Base-by-base conservation (phyloP, 805 yeast genomes). In the Candida nitratophila region DNA sequence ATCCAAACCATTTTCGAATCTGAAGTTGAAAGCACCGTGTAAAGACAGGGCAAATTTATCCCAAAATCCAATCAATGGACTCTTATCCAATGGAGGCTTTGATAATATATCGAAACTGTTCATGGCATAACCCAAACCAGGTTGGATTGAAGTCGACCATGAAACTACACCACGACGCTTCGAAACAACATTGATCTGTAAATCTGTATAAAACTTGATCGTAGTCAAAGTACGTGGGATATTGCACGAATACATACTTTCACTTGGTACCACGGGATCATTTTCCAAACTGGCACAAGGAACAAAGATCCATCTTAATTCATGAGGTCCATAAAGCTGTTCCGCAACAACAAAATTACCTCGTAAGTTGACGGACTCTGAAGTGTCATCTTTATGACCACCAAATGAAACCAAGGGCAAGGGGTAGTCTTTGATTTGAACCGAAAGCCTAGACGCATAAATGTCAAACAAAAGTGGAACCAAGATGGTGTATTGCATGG, bases 31-130 rank as follows among this genome's bases (percentile, higher is more conserved):
- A 39, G 60, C 66, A 4, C 84, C 84, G 48, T 81, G 87, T 19
- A 75, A 53, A 8, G 75, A 53, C 20, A 77, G 64, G 2, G 84
- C 69, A 35, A 79, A 55, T 50, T 82, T 82, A 59, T 82, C 89
- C 89, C 89, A 82, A 51, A 81, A 79, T 4, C 89, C 89, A 8
- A 82, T 53, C 48, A 77, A 78, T 9, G 70, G 64, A 2, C 86
- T 79, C 1, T 78, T 77, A 55, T 82, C 89, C 22, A 81, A 58
- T 2, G 85, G 85, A 1, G 89, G 86, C 52, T 81, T 82, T 0
- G 86, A 79, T 42, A 81, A 70, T 42, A 71, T 77, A 58, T 82
- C 88, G 55, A 81, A 76, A 61, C 81, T 77, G 37, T 77, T 59
- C 80, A 81, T 77, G 1, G 79, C 74, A 22, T 81, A 72, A 55